These are phyloP conservation scores for Stachybotrys chartarum DNA, from an alignment of 2,329 filamentous ascomycete genomes.

Conservation along the genomic window DNA sequence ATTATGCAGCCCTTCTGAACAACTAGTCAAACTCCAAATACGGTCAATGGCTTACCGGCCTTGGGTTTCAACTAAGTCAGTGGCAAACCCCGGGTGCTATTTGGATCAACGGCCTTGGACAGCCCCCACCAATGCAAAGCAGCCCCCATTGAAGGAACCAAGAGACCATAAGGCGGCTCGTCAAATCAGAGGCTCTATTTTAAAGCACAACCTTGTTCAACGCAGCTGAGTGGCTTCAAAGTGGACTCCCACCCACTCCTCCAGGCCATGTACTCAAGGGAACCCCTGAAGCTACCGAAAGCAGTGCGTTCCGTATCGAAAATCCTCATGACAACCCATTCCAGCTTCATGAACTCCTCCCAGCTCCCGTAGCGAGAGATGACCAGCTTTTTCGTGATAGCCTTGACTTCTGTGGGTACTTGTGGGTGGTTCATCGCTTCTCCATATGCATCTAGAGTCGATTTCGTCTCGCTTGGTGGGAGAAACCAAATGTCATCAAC, in stretches of 20 bases:
- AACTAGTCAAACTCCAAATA: too few relatives aligned
- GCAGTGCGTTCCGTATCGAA: not conserved
- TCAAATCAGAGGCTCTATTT: too few relatives aligned
- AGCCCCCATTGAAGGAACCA: too few relatives aligned
- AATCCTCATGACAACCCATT: not conserved
- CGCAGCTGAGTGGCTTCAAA: not conserved
- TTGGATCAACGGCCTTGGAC: too few relatives aligned
- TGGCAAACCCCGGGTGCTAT: too few relatives aligned
- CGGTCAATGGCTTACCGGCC: too few relatives aligned
- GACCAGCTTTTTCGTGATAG: not conserved
- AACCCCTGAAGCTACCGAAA: not conserved
- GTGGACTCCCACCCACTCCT: not conserved
- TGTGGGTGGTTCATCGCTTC: not conserved
- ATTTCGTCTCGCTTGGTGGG: not conserved
- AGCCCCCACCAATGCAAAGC: too few relatives aligned
- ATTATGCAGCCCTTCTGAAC: too few relatives aligned
- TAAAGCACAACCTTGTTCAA: not conserved
- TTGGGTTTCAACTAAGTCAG: too few relatives aligned
- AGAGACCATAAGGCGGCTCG: too few relatives aligned
- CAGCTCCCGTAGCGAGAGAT: not conserved
- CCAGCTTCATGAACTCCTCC: not conserved
- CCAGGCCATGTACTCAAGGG: not conserved
- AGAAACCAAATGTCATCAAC: not conserved
- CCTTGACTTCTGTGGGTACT: not conserved
- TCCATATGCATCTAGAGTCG: not conserved